These are phyloP conservation scores for Dothiorella sarmentorum DNA, from an alignment of 2,329 filamentous ascomycete genomes.

Conservation along the genomic window DNA sequence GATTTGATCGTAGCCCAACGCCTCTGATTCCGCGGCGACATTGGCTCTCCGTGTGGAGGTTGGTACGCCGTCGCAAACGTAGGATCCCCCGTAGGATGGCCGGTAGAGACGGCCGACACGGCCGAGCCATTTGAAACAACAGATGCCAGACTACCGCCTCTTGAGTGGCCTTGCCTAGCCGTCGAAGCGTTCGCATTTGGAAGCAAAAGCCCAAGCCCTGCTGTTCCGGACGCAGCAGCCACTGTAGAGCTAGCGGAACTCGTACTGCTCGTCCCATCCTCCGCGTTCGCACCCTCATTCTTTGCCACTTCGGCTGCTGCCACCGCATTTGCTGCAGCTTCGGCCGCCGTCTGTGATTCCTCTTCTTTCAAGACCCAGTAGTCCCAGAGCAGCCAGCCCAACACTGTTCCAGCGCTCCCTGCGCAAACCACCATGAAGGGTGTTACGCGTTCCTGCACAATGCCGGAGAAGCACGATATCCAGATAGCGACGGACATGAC, in stretches of 20 bases:
- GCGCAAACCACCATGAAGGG: constrained; percentile 85
- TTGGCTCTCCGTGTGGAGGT: constrained; percentile 35
- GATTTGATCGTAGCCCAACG: constrained; percentile 84
- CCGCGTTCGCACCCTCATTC: constrained; percentile 8
- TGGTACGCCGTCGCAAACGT: constrained; percentile 43
- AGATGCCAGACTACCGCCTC: constrained; percentile 56
- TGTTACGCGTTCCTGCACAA: constrained; percentile 81
- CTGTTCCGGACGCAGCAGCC: constrained; percentile 20
- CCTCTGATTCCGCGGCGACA: constrained; percentile 58
- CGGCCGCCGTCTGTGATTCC: constrained; percentile 37
- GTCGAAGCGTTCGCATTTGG: constrained; percentile 7
- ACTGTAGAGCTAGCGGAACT: constrained; percentile 15
- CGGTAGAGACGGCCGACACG: constrained; percentile 30
- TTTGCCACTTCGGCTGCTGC: constrained; percentile 3
- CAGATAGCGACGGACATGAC: constrained; percentile 94
- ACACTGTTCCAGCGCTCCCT: constrained; percentile 75
- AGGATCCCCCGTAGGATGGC: constrained; percentile 28
- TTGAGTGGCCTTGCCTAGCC: constrained; percentile 39
- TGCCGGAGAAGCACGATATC: constrained; percentile 87
- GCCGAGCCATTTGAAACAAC: constrained; percentile 45
- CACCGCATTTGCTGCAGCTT: constrained; percentile 24
- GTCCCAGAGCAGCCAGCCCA: constrained; percentile 91
- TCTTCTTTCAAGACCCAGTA: constrained; percentile 77
- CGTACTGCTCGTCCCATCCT: constrained; percentile 22
- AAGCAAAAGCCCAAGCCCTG: constrained; percentile 37